Evolutionary conservation across 768 basidiomycete genomes (phyloP).

Genomic region (Podaxis sp.): DNA sequence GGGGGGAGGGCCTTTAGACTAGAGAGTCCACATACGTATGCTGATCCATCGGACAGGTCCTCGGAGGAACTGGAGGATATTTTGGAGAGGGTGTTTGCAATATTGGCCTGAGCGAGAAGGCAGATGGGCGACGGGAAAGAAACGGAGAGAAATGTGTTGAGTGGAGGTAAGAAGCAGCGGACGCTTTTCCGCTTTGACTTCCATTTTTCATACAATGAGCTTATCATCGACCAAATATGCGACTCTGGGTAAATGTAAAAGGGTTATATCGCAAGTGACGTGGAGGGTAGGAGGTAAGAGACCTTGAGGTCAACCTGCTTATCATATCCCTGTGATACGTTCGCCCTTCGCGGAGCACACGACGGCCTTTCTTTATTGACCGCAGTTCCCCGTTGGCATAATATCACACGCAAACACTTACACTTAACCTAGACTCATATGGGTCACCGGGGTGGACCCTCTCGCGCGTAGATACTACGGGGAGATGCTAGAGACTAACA

Average conservation of each 20-base stretch:
- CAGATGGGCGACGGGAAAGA: constrained; percentile 86
- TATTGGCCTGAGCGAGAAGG: constrained; percentile 89
- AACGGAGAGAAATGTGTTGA: constrained; percentile 91
- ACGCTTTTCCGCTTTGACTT: neutral
- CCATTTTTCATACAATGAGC: constrained; percentile 27
- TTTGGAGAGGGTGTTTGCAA: constrained; percentile 78
- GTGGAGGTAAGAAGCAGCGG: constrained; percentile 96
- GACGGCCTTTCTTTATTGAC: neutral
- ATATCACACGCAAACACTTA: constrained; percentile 87
- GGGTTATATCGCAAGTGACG: constrained; percentile 89
- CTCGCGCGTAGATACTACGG: constrained; percentile 66
- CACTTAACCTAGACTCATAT: constrained; percentile 61
- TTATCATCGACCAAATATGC: constrained; percentile 81
- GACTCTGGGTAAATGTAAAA: constrained; percentile 90
- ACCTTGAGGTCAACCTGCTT: constrained; percentile 90
- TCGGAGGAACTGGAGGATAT: constrained; percentile 73
- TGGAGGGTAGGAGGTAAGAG: constrained; percentile 95
- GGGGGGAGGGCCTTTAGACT: constrained; percentile 84
- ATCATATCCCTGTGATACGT: constrained; percentile 83
- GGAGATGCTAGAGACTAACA: constrained; percentile 71
- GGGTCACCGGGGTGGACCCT: constrained; percentile 72
- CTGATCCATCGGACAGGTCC: constrained; percentile 66
- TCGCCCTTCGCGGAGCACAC: neutral
- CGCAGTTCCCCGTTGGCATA: constrained; percentile 78
- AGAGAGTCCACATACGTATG: constrained; percentile 87